These are phyloP conservation scores for Trichoderma simmonsii DNA, from an alignment of 2,329 filamentous ascomycete genomes.

Conservation along the genomic window DNA sequence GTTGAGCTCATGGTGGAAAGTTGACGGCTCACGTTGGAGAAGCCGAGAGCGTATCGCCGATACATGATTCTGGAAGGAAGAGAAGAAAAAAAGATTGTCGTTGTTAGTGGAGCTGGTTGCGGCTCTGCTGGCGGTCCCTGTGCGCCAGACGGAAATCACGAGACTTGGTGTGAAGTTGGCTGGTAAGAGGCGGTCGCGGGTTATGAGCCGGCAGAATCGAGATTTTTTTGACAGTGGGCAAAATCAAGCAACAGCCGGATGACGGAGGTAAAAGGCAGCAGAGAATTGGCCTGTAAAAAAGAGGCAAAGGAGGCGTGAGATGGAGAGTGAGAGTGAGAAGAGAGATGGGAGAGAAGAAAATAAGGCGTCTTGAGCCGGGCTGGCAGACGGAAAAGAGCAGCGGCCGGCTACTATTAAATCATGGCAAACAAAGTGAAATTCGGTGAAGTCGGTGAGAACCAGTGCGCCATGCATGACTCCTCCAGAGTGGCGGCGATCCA, in stretches of 20 bases:
- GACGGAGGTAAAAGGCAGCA: neutral
- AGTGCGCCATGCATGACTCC: conserved; percentile 22
- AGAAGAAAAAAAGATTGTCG: conserved; percentile 2
- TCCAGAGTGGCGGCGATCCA: conserved; percentile 23
- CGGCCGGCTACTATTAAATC: conserved; percentile 7
- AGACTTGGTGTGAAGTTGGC: conserved; percentile 10
- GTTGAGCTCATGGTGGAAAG: conserved; percentile 54
- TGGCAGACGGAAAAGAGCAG: conserved; percentile 5
- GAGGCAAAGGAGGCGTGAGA: neutral
- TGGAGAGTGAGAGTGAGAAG: neutral
- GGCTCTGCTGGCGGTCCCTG: conserved; percentile 17
- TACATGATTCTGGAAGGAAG: conserved; percentile 36
- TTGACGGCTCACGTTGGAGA: conserved; percentile 47
- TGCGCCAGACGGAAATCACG: conserved; percentile 15
- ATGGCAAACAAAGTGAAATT: conserved; percentile 24
- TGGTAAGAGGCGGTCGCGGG: conserved; percentile 12
- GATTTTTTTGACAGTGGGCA: neutral
- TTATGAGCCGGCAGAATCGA: conserved; percentile 12
- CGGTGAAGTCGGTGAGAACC: conserved; percentile 34
- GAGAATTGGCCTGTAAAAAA: neutral
- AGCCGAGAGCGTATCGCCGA: conserved; percentile 53
- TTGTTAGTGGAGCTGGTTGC: conserved; percentile 14
- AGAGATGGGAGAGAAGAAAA: neutral
- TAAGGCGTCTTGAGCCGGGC: conserved; percentile 3
- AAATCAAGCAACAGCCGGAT: neutral